Conservation (phyloP, 225 moss, liverwort and hornwort species). For the Climacium dendroides region DNA sequence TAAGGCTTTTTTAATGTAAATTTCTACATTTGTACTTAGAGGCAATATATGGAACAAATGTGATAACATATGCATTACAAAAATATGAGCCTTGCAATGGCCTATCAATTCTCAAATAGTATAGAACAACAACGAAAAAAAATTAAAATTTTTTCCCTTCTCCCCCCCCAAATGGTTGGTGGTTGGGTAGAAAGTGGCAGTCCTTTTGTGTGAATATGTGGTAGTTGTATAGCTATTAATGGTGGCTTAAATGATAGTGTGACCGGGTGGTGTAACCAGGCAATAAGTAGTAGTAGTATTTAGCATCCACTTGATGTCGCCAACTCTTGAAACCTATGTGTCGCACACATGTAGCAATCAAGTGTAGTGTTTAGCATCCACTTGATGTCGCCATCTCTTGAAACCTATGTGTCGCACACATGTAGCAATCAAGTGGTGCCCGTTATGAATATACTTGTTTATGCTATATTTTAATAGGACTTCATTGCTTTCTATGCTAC, state of each 20-base stretch:
- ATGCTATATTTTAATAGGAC: background rate
- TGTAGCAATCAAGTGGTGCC: too few species aligned
- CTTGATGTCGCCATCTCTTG: rapidly evolving
- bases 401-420: background rate
- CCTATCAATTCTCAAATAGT: too few species aligned
- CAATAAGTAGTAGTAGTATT: background rate
- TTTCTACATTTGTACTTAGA: background rate
- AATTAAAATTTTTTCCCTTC: too few species aligned
- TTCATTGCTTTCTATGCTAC: rapidly evolving
- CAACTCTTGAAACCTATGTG: background rate
- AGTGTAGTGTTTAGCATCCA: background rate
- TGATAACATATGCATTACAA: too few species aligned
- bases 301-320: rapidly evolving
- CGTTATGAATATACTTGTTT: rapidly evolving
- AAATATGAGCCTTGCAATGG: too few species aligned
- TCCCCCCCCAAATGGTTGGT: too few species aligned
- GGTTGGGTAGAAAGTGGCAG: rapidly evolving
- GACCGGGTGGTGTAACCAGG: background rate
- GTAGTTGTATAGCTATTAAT: rapidly evolving
- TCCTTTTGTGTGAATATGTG: rapidly evolving
- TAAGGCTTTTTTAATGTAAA: background rate
- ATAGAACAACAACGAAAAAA: too few species aligned
- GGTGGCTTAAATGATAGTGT: rapidly evolving
- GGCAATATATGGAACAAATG: background rate
- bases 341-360: rapidly evolving